Percentiles rank a stretch among this genome's conserved stretches.
Evolutionary conservation across 2,329 filamentous ascomycete genomes (phyloP).

Genomic region (Cercospora berteroae): DNA sequence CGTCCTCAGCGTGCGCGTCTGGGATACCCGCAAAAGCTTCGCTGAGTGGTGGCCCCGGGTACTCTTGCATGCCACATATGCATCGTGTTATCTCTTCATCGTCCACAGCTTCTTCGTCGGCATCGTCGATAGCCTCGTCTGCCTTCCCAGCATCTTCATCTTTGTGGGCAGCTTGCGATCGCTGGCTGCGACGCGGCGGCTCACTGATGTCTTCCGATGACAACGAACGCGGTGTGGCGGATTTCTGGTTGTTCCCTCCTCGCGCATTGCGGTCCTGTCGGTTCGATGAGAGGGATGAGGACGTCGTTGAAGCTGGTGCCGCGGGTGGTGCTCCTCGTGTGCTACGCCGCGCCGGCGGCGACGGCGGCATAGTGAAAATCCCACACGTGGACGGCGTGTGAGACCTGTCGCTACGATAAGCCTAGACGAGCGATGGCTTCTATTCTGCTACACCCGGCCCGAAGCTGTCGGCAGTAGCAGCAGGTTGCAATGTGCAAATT

Average conservation of each 20-base stretch:
- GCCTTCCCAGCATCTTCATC: slow-evolving; percentile 43
- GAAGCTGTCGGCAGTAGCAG: background rate
- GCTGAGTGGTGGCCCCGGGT: slow-evolving; percentile 74
- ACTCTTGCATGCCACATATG: slow-evolving; percentile 91
- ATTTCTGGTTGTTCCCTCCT: slow-evolving; percentile 72
- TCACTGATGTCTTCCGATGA: slow-evolving; percentile 68
- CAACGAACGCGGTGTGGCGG: slow-evolving; percentile 68
- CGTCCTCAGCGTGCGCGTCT: slow-evolving; percentile 71
- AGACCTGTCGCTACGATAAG: background rate
- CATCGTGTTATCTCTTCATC: slow-evolving; percentile 94
- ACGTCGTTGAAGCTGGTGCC: slow-evolving; percentile 71
- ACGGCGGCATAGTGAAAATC: slow-evolving; percentile 24
- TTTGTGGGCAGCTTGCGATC: slow-evolving; percentile 68
- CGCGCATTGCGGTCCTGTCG: slow-evolving; percentile 70
- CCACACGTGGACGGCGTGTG: background rate
- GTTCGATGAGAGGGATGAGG: slow-evolving; percentile 66
- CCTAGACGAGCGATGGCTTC: background rate
- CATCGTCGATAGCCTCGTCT: slow-evolving; percentile 47
- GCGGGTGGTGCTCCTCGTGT: slow-evolving; percentile 63
- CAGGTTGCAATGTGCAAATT: background rate
- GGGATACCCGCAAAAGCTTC: slow-evolving; percentile 44
- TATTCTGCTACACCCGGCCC: background rate
- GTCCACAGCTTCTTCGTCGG: slow-evolving; percentile 61
- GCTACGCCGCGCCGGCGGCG: slow-evolving; percentile 64
- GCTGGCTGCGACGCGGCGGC: slow-evolving; percentile 74